These are phyloP conservation scores for Recurvomyces mirabilis DNA, from an alignment of 495 filamentous ascomycete genomes.

Conservation along the genomic window DNA sequence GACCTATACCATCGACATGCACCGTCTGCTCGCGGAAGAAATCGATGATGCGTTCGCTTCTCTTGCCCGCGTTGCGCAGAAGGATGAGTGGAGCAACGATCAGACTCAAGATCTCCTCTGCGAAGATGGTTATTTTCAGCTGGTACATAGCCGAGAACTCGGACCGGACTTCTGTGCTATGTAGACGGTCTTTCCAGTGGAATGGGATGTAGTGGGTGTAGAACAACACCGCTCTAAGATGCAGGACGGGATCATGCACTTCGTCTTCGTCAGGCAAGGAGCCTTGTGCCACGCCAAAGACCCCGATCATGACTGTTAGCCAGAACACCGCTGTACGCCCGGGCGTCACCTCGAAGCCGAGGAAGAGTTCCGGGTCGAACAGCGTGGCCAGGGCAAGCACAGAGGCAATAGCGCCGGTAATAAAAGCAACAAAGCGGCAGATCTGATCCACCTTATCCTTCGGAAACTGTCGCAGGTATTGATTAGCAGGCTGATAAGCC, in stretches of 20 bases:
- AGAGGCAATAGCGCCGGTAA: constrained; percentile 72
- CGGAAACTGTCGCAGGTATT: constrained; percentile 91
- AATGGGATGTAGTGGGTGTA: constrained; percentile 83
- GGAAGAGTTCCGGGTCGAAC: constrained; percentile 78
- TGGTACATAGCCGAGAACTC: constrained; percentile 86
- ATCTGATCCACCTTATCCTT: constrained; percentile 83
- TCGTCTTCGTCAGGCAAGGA: constrained; percentile 73
- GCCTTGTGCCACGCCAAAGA: constrained; percentile 71
- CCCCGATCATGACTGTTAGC: constrained; percentile 44
- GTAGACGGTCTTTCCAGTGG: constrained; percentile 78
- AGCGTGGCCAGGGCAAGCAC: constrained; percentile 71
- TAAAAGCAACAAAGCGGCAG: constrained; percentile 72
- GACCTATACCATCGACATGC: constrained; percentile 89
- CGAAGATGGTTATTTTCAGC: constrained; percentile 76
- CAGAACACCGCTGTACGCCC: constrained; percentile 80
- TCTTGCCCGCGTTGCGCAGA: constrained; percentile 76
- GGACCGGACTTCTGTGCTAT: constrained; percentile 70
- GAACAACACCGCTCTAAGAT: constrained; percentile 73
- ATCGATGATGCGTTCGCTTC: constrained; percentile 85
- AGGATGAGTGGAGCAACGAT: constrained; percentile 84
- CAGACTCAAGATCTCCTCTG: constrained; percentile 86
- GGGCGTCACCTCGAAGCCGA: constrained; percentile 79
- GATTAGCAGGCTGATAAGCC: constrained; percentile 85
- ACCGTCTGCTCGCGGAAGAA: constrained; percentile 97
- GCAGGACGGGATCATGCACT: constrained; percentile 86